phyloP scores from a whole-genome alignment of 2,329 filamentous ascomycete genomes.

The Microdochium bolleyi region DNA sequence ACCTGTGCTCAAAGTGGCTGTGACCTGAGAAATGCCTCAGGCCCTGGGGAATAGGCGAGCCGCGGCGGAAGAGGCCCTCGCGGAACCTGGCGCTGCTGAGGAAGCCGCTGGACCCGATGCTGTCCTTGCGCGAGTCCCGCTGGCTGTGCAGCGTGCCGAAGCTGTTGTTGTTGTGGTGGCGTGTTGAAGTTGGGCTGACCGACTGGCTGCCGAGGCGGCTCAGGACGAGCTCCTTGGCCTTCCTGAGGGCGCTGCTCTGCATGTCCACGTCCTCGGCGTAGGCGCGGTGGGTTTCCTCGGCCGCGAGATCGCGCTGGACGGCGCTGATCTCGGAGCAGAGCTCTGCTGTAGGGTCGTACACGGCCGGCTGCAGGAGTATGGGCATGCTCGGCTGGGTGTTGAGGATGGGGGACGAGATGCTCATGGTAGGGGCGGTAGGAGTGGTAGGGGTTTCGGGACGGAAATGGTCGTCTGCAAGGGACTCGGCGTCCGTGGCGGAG shows the following conservation, averaged over 20 bases:
- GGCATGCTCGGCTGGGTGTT: constrained; percentile 36
- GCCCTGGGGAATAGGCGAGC: constrained; percentile 7
- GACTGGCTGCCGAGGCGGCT: constrained; percentile 45
- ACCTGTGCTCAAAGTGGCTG: constrained; percentile 24
- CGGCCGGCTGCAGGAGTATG: constrained; percentile 45
- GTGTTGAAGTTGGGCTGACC: constrained; percentile 16
- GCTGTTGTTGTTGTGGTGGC: constrained; percentile 15
- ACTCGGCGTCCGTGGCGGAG: constrained; percentile 17
- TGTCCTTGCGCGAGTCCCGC: constrained; percentile 15
- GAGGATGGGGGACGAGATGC: constrained; percentile 43
- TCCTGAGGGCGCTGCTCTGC: constrained; percentile 44
- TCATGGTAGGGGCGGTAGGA: constrained; percentile 11
- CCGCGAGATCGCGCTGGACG: constrained; percentile 49
- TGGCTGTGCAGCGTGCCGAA: constrained; percentile 9
- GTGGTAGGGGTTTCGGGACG: constrained; percentile 20
- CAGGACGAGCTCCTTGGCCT: constrained; percentile 53
- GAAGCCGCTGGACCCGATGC: constrained; percentile 20
- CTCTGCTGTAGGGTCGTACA: constrained; percentile 40
- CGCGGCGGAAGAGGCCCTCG: constrained; percentile 33
- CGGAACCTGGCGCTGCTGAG: constrained; percentile 27
- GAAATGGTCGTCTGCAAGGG: constrained; percentile 13
- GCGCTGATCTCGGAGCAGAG: constrained; percentile 42
- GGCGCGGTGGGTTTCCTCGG: constrained; percentile 45
- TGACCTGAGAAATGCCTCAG: constrained; percentile 4
- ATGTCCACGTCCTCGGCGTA: constrained; percentile 50